Base-by-base conservation (phyloP, 495 filamentous ascomycete species). In the Cudoniella acicularis region DNA sequence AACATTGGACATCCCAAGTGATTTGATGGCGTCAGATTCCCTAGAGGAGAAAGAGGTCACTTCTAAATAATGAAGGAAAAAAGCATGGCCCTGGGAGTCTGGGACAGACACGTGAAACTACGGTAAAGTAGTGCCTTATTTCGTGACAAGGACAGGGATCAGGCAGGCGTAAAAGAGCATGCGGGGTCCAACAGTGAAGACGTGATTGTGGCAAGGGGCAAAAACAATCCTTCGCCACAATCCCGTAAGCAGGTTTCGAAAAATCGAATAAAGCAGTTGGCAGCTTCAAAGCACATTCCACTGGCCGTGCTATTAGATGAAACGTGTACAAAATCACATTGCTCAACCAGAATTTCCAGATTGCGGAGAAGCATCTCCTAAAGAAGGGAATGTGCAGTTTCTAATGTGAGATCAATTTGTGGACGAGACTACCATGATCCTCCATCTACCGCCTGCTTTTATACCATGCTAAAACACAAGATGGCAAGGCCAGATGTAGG, bases 391-490 rank as follows among this genome's bases (percentile, higher is more conserved):
- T 16, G 3, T n/a, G 48, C 8, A 50, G 56, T 66, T 66, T 63
- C 64, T 66, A 67, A 67, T 61, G 62, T 62, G 54, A 64, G 59
- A 64, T 67, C 59, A 52, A 67, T 67, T 67, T 55, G 58, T 40
- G 59, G n/a, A 59, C 59, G 64, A 67, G 54, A 63, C 65, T 67
- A 63, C 56, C 62, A 56, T 64, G 58, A 64, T 60, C 65, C 58
- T 67, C 59, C 65, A 67, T 67, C 65, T 67, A 67, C 62, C 55
- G 58, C 59, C 56, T 67, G 65, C 65, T 64, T 67, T 67, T 67
- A 63, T 67, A 67, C 62, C 65, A 67, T 67, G 65, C 65, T 57
- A 54, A 67, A 63, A 67, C 58, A 64, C 54, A 62, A 67, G 55
- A 64, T 67, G 23, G 61, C 61, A 64, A 62, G 59, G 62, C 59